Percentiles rank a stretch among this genome's conserved stretches.
Conservation (phyloP, 148 eudicot species). For the Amaranthus palmeri region DNA sequence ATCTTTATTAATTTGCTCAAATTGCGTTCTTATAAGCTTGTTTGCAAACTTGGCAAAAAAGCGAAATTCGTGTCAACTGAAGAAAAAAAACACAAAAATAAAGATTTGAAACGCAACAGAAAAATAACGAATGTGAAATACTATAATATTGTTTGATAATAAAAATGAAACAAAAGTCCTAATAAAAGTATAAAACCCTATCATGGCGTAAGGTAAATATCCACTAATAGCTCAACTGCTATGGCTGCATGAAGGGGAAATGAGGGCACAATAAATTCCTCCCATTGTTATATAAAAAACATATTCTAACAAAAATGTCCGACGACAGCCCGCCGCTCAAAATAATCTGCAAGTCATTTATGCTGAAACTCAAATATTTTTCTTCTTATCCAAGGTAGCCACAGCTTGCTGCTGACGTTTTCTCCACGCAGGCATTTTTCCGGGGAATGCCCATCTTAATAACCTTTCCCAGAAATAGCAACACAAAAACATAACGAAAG, state of each 20-base stretch:
- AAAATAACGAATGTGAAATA: neutral
- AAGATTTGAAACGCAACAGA: neutral
- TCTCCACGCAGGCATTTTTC: constrained; percentile 84
- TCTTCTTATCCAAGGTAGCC: constrained; percentile 47
- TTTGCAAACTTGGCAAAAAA: too few relatives aligned
- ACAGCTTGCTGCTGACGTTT: constrained; percentile 49
- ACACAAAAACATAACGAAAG: constrained; percentile 53
- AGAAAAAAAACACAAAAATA: neutral
- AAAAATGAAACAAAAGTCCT: neutral
- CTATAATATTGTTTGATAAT: neutral
- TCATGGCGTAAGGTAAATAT: neutral
- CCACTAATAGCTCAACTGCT: neutral
- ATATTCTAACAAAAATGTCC: constrained; percentile 23
- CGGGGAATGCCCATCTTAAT: constrained; percentile 91
- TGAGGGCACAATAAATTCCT: neutral
- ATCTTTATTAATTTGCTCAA: too few relatives aligned
- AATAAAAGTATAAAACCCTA: neutral
- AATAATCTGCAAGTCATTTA: neutral
- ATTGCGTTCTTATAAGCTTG: too few relatives aligned
- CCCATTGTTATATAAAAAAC: constrained; percentile 4
- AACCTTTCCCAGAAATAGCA: constrained; percentile 83
- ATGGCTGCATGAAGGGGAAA: constrained; percentile 2
- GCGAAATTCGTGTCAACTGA: too few relatives aligned
- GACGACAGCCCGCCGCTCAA: neutral
- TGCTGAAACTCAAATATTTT: constrained; percentile 4